Conservation (phyloP, 2,329 filamentous ascomycete genomes). For the Verticillium klebahnii region DNA sequence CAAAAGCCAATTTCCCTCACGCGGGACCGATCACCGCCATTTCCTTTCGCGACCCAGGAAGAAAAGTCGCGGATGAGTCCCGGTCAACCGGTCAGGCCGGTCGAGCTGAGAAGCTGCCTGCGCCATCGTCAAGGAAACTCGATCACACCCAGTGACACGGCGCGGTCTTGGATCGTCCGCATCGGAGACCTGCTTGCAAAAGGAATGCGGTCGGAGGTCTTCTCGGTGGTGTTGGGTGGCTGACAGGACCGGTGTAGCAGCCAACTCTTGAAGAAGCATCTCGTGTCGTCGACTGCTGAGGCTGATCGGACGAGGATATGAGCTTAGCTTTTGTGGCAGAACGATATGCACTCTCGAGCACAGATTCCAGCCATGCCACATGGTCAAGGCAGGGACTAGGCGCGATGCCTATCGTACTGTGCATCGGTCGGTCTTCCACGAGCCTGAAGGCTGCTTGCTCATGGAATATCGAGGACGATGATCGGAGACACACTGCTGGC, state of each 20-base stretch:
- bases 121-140: background rate
- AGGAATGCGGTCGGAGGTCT: background rate
- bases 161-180: background rate
- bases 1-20: conserved; percentile 15
- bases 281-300: too few species aligned
- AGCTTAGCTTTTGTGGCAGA: background rate
- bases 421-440: background rate
- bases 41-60: conserved; percentile 10
- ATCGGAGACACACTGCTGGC: too few species aligned
- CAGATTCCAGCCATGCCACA: conserved; percentile 9
- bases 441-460: background rate
- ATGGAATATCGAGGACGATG: background rate
- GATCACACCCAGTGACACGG: background rate
- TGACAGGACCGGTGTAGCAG: background rate
- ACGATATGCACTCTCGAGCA: conserved; percentile 1
- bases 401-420: background rate
- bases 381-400: conserved; percentile 10
- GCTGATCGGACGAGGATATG: background rate
- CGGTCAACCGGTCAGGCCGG: background rate
- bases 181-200: background rate
- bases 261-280: background rate
- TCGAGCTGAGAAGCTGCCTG: background rate
- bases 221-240: background rate
- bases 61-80: background rate
- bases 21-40: conserved; percentile 11